Percentiles rank a stretch among this genome's conserved stretches.
Conservation (phyloP, 805 yeast species). For the Saturnispora quitensis region DNA sequence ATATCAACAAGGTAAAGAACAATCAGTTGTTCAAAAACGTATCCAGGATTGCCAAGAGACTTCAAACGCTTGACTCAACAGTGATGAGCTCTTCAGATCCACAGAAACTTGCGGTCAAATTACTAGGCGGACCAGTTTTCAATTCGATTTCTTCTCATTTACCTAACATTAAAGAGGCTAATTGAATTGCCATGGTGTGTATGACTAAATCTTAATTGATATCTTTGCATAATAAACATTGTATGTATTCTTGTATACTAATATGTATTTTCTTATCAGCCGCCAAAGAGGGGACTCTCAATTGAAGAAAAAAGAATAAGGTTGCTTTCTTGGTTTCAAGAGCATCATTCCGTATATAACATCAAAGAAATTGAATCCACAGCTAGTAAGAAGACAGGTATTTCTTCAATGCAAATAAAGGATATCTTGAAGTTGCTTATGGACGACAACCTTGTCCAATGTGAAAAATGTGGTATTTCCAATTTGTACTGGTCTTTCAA, state of each 20-base stretch:
- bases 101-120: conserved; percentile 6
- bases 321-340: conserved; percentile 32
- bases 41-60: conserved; percentile 5
- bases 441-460: conserved; percentile 40
- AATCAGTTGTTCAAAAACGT: conserved; percentile 6
- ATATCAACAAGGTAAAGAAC: conserved; percentile 12
- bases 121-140: conserved; percentile 13
- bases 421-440: conserved; percentile 37
- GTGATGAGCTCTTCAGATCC: background rate
- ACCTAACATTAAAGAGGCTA: background rate
- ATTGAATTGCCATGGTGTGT: background rate
- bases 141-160: conserved; percentile 7
- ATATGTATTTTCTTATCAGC: conserved; percentile 9
- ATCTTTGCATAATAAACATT: background rate
- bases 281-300: conserved; percentile 21
- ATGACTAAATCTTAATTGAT: background rate
- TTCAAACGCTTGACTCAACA: conserved; percentile 5
- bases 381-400: conserved; percentile 38
- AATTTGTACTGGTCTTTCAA: conserved; percentile 45
- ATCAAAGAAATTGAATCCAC: conserved; percentile 43
- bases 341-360: conserved; percentile 33
- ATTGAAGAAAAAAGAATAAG: conserved; percentile 33
- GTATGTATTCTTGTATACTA: background rate
- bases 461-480: conserved; percentile 47
- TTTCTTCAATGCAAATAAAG: conserved; percentile 47